Percentiles rank a stretch among this genome's conserved stretches.
Evolutionary conservation across 2,329 filamentous ascomycete genomes (phyloP).

Genomic region (Trichoderma lentiforme): DNA sequence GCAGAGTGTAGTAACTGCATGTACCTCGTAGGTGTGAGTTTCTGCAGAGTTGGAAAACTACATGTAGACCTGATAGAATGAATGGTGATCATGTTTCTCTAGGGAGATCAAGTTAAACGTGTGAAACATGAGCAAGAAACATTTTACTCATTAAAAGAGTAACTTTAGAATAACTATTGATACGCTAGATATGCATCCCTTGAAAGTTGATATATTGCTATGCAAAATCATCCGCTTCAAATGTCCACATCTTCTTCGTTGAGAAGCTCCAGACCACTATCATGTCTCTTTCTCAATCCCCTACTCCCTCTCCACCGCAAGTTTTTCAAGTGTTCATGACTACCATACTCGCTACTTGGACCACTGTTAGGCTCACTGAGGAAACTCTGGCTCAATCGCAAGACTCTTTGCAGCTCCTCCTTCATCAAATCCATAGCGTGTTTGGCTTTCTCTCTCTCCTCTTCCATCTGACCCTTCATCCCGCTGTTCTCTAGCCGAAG

Average conservation of each 20-base stretch:
- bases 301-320: not conserved
- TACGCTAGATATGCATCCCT: too few relatives aligned
- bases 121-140: too few relatives aligned
- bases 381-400: conserved; percentile 46
- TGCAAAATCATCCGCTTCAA: not conserved
- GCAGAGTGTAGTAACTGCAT: not conserved
- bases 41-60: too few relatives aligned
- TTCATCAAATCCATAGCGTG: conserved; percentile 36
- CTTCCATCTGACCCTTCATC: not conserved
- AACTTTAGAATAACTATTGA: too few relatives aligned
- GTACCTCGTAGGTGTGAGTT: too few relatives aligned
- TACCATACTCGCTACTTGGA: not conserved
- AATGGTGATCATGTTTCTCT: not conserved
- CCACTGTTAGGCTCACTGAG: conserved; percentile 32
- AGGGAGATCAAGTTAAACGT: too few relatives aligned
- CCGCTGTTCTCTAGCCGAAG: not conserved
- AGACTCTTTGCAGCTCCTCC: conserved; percentile 48
- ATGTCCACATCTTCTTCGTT: not conserved
- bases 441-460: conserved; percentile 4
- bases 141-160: too few relatives aligned
- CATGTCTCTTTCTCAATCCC: not conserved
- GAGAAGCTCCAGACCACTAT: not conserved
- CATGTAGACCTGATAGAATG: not conserved
- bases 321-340: not conserved
- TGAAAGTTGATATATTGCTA: not conserved